Conservation (phyloP, 768 basidiomycete species). For the Mycena pura region DNA sequence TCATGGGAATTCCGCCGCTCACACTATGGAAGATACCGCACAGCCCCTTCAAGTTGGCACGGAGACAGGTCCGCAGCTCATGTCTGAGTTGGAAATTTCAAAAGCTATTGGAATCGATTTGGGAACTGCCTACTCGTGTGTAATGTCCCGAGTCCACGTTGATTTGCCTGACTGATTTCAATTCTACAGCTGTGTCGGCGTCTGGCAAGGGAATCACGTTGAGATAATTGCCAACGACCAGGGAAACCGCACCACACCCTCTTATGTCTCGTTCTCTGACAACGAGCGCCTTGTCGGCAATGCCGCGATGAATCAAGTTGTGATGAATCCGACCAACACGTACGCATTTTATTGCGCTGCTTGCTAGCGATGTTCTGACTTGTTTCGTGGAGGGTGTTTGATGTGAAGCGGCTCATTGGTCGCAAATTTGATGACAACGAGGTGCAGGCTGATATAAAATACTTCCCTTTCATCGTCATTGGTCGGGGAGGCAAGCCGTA, state of each 20-base stretch:
- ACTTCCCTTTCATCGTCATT: slow-evolving; percentile 57
- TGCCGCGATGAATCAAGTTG: slow-evolving; percentile 79
- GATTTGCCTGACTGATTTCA: slow-evolving; percentile 68
- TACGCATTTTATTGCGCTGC: too few species aligned
- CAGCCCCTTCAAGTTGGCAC: neutral
- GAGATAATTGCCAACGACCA: slow-evolving; percentile 90
- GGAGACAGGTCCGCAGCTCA: slow-evolving; percentile 4
- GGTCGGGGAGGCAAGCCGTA: slow-evolving; percentile 55
- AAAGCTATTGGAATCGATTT: slow-evolving; percentile 70
- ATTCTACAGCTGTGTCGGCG: slow-evolving; percentile 39
- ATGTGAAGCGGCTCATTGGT: slow-evolving; percentile 65
- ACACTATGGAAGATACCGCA: slow-evolving; percentile 1
- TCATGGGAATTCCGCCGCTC: slow-evolving; percentile 1
- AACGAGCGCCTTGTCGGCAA: slow-evolving; percentile 83
- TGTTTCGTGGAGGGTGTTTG: slow-evolving; percentile 60
- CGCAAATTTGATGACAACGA: slow-evolving; percentile 53
- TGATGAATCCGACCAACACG: slow-evolving; percentile 78
- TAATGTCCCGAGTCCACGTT: slow-evolving; percentile 53
- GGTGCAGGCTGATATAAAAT: slow-evolving; percentile 55
- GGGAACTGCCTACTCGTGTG: slow-evolving; percentile 68
- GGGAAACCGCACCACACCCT: slow-evolving; percentile 90
- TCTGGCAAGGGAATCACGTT: slow-evolving; percentile 59
- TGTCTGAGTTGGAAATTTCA: slow-evolving; percentile 15
- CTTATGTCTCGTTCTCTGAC: slow-evolving; percentile 90
- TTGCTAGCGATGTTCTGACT: too few species aligned